Base-by-base conservation (phyloP, 2,329 filamentous ascomycete species). In the Fusarium sp. region DNA sequence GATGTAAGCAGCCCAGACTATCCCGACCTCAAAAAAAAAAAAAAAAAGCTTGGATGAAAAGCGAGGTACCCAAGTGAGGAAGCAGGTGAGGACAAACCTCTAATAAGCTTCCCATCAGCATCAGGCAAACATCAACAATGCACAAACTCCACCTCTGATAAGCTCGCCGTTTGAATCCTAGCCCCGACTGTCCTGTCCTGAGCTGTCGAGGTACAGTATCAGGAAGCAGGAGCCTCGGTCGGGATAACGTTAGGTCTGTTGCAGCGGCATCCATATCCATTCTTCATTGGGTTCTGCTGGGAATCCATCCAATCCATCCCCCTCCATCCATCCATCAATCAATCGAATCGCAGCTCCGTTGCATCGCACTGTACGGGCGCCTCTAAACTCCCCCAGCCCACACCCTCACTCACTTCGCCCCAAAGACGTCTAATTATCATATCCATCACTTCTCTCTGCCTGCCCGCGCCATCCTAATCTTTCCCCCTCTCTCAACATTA, bases 361-460 rank as follows among this genome's bases (percentile, higher is more conserved):
- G 50, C 47, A 59, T 74, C 77, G 77, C 77, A 79, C 77, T 79
- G 77, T 79, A 75, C 75, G 62, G 63, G 67, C 69, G 59, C 62
- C 73, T 67, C 56, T 76, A 70, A 68, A 69, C 70, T 71, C 77
- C 68, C 75, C 74, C 75, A 77, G 74, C 74, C 75, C 75, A 77
- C 77, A 69, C 74, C 75, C 75, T 76, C 77, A 69, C 68, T 74
- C 68, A 71, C 74, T 74, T 78, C 77, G 77, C 77, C 77, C 77
- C 75, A 79, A 77, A 70, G 73, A 77, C 77, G 65, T 77, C 75
- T 74, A 75, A 74, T 75, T 76, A 78, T 77, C 75, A 77, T 75
- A 70, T 78, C 76, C 75, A 75, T 71, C 71, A 68, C 70, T 69
- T 76, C 71, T 68, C 45, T 68, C 63, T 69, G 42, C 42, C 47